Evolutionary conservation across 805 yeast genomes (phyloP).

Genomic region (Komagataella populi): DNA sequence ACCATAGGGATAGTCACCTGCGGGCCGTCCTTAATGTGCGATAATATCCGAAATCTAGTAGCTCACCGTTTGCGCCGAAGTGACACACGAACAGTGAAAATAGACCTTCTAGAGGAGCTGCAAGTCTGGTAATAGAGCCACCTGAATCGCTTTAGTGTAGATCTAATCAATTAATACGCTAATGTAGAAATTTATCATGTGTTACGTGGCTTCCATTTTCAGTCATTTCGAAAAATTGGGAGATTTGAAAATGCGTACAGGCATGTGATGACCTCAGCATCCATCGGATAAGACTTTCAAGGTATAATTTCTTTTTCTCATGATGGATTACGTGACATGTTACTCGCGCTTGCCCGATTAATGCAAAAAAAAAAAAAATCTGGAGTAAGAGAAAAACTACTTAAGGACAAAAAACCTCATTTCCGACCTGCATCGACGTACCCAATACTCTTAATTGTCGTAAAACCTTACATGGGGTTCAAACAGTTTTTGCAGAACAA

Average conservation of each 20-base stretch:
- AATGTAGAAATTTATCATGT: too few species aligned
- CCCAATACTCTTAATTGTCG: neutral
- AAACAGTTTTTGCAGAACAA: neutral
- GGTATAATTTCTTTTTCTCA: neutral
- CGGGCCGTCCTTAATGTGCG: conserved; percentile 42
- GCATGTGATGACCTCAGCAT: too few species aligned
- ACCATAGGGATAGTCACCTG: conserved; percentile 34
- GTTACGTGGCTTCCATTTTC: too few species aligned
- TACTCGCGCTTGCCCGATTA: neutral
- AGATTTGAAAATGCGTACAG: too few species aligned
- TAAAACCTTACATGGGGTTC: neutral
- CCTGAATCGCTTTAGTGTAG: neutral
- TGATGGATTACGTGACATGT: neutral
- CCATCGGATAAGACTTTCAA: neutral
- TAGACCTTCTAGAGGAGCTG: conserved; percentile 44
- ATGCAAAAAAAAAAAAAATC: neutral
- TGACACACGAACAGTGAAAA: conserved; percentile 20
- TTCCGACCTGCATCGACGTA: neutral
- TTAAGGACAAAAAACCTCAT: neutral
- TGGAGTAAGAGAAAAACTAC: neutral
- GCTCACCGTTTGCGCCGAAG: conserved; percentile 6
- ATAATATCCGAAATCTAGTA: conserved; percentile 33
- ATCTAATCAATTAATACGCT: neutral
- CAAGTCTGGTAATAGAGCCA: conserved; percentile 33
- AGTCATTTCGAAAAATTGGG: too few species aligned